A percentile compares a stretch with the other conserved stretches of the same genome.
These are phyloP conservation scores for Saturnispora serradocipensis DNA, from an alignment of 805 yeast genomes.

Conservation along the genomic window DNA sequence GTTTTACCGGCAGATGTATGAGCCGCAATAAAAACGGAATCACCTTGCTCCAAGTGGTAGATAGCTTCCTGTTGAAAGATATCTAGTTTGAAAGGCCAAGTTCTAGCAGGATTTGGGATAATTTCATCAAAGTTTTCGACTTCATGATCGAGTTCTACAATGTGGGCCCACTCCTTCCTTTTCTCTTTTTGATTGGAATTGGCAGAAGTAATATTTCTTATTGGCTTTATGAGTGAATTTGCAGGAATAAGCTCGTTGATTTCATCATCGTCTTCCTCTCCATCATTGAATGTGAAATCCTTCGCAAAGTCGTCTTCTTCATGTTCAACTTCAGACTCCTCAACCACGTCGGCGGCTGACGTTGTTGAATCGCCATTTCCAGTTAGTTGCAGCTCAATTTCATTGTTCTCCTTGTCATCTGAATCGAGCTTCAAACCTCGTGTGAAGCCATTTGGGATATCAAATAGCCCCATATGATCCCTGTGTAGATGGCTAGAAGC, in stretches of 20 bases:
- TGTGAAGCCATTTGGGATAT: slow-evolving; percentile 70
- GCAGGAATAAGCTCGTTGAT: slow-evolving; percentile 24
- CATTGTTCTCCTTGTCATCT: slow-evolving; percentile 10
- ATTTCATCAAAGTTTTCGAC: slow-evolving; percentile 79
- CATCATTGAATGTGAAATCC: not conserved
- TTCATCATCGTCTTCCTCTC: slow-evolving; percentile 15
- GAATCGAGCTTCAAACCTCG: slow-evolving; percentile 47
- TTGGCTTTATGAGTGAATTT: slow-evolving; percentile 21
- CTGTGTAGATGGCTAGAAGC: slow-evolving; percentile 43
- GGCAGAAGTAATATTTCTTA: slow-evolving; percentile 6
- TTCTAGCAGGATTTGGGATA: slow-evolving; percentile 87
- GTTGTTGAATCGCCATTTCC: not conserved
- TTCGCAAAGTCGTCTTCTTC: slow-evolving; percentile 19
- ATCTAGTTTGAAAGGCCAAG: slow-evolving; percentile 92
- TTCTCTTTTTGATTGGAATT: slow-evolving; percentile 19
- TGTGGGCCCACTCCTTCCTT: slow-evolving; percentile 79
- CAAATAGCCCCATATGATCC: slow-evolving; percentile 69
- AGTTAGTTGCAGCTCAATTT: not conserved
- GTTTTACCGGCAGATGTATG: slow-evolving; percentile 99
- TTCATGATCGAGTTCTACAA: slow-evolving; percentile 76
- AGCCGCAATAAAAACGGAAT: slow-evolving; percentile 97
- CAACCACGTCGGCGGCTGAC: slow-evolving; percentile 4
- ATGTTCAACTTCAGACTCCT: not conserved
- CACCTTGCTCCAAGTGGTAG: slow-evolving; percentile 93
- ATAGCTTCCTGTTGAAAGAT: slow-evolving; percentile 96